Evolutionary conservation across 106 monocot species (phyloP), one percentile per base, ranked within the genome.

Genomic region (Apostasia shenzhenica): DNA sequence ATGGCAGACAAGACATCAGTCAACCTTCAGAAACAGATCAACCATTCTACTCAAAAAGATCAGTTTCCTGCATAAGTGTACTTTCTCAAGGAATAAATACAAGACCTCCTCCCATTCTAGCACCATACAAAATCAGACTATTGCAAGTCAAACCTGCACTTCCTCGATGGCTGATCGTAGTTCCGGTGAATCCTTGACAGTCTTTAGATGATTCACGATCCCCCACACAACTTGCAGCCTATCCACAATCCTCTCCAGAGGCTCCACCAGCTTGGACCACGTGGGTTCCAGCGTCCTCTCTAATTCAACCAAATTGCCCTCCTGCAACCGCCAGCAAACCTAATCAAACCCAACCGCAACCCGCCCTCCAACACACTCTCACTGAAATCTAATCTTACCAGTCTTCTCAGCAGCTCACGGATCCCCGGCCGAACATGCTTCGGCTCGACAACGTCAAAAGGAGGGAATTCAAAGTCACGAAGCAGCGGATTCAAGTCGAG

Each of bases 111-210:
- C 26, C 26, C 26, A 26, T 26, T 26, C 26, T 26, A 26, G 26
- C 26, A 26, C 26, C 26, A 26, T 0, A 26, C 26, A 26, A 26
- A 26, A 26, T 26, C 26, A 13, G 51, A 71, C 49, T 50, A 37
- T n/a, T 47, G 54, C 8, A 10, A 69, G 14, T 10, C 70, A 8
- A 46, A 89, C 97, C 92, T 99, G 97, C 50, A 99, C 83, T 81
- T 92, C 89, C 52, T 99, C 97, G 47, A 99, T 83, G 55, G 97
- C 97, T 2, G 85, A 76, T 14, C 97, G 92, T 49, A 99, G 97
- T 45, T 99, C 92, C 41, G 82, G 57, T 1, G 87, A 87, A 71
- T 99, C 97, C 87, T 92, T 99, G 6, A 99, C 97, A 9, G 90
- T 54, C 78, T 99, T 92, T 61, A 99, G 85, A 73, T 99, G 97